Conservation (phyloP, 169 alveolate species). For the Plasmodium blacklocki region DNA sequence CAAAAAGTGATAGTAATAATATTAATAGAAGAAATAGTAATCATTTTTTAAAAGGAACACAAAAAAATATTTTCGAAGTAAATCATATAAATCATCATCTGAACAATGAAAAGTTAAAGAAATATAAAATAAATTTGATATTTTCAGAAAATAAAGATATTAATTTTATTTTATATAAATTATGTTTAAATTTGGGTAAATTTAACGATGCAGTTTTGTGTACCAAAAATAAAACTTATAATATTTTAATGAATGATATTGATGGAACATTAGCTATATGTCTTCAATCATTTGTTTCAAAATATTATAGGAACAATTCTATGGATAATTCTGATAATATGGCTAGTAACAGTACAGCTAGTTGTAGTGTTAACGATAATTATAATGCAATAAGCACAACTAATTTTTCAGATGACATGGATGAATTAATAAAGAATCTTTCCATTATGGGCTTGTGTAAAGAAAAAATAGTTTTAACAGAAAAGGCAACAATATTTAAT, state of each 20-base stretch:
- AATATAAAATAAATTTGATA: constrained; percentile 65
- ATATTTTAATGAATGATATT: constrained; percentile 57
- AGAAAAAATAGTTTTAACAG: constrained; percentile 43
- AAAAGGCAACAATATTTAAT: constrained; percentile 65
- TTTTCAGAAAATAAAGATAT: constrained; percentile 73
- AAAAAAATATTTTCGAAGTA: constrained; percentile 45
- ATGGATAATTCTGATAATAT: background rate
- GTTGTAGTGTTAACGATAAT: background rate
- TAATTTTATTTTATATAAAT: constrained; percentile 52
- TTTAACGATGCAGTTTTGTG: constrained; percentile 71
- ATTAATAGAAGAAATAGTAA: background rate
- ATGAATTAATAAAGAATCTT: constrained; percentile 55
- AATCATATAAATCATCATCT: constrained; percentile 25
- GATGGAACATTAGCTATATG: constrained; percentile 75
- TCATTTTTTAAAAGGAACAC: background rate
- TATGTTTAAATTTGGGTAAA: constrained; percentile 48
- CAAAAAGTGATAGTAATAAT: background rate
- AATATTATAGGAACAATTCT: constrained; percentile 9
- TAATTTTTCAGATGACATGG: background rate
- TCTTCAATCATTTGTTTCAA: constrained; percentile 46
- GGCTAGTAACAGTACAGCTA: background rate
- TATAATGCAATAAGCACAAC: background rate
- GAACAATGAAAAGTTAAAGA: constrained; percentile 37
- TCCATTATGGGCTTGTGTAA: constrained; percentile 73
- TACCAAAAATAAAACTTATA: constrained; percentile 64